A percentile compares a stretch with the other conserved stretches of the same genome.
Evolutionary conservation across 192 early-diverging fungal species (phyloP).

Genomic region (Backusella circina): DNA sequence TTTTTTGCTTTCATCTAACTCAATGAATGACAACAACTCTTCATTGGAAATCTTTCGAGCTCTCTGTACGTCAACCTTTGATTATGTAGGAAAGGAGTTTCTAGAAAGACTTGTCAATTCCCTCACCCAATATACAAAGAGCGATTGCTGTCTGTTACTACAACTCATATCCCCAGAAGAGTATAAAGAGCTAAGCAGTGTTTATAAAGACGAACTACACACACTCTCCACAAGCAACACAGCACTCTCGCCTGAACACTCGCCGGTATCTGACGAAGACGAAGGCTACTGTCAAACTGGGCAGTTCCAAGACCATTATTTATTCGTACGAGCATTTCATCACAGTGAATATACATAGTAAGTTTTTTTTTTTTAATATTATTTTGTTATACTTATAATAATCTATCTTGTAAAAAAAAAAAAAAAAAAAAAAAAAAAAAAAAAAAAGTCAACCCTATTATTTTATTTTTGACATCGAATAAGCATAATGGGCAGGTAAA

Average conservation of each 20-base stretch:
- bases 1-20: neutral
- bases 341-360: neutral
- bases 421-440: too few relatives aligned
- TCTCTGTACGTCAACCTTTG: constrained; percentile 3
- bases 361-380: neutral
- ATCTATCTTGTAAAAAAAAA: too few relatives aligned
- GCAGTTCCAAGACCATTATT: neutral
- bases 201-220: neutral
- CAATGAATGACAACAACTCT: neutral
- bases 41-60: neutral
- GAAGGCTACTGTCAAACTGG: neutral
- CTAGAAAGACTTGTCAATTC: neutral
- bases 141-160: neutral
- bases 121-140: neutral
- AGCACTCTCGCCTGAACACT: neutral
- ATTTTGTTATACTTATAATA: neutral
- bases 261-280: neutral
- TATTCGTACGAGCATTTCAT: constrained; percentile 1
- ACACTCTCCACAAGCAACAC: neutral
- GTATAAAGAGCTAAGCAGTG: neutral
- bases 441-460: neutral
- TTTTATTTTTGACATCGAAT: too few relatives aligned
- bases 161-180: constrained; percentile 6
- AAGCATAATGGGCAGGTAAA: too few relatives aligned
- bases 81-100: constrained; percentile 6